Evolutionary conservation across 2,329 filamentous ascomycete species (phyloP).

Genomic region (Colletotrichum filicis): DNA sequence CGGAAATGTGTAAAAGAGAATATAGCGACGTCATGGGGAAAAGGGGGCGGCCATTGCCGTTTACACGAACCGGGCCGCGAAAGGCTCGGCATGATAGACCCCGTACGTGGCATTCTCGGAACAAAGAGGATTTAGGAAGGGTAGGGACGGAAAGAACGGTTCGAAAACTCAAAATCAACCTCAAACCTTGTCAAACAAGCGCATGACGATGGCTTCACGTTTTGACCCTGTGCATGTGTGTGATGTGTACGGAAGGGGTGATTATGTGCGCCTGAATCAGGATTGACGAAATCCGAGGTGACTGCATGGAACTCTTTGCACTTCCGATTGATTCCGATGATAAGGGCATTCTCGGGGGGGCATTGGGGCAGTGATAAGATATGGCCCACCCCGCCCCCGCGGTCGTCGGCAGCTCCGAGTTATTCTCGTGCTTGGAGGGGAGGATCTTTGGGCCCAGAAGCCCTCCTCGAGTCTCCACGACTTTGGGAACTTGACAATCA

Average conservation of each 20-base stretch:
- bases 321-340: conserved; percentile 23
- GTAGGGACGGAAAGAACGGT: background rate
- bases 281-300: conserved; percentile 18
- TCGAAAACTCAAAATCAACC: conserved; percentile 11
- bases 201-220: conserved; percentile 33
- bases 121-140: background rate
- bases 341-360: conserved; percentile 15
- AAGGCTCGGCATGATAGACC: conserved; percentile 16
- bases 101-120: conserved; percentile 1
- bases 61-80: conserved; percentile 20
- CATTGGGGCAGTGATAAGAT: conserved; percentile 6
- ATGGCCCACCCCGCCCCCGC: conserved; percentile 1
- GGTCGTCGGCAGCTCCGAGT: conserved; percentile 11
- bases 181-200: conserved; percentile 18
- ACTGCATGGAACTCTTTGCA: background rate
- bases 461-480: too few relatives aligned
- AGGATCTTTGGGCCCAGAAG: background rate
- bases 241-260: background rate
- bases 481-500: background rate
- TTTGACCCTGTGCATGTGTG: background rate
- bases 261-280: background rate
- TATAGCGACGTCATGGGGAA: conserved; percentile 17
- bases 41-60: conserved; percentile 4
- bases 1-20: conserved; percentile 7
- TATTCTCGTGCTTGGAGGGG: conserved; percentile 16